Conservation (phyloP, 129 eudicot genomes). For the Lactuca sativa region DNA sequence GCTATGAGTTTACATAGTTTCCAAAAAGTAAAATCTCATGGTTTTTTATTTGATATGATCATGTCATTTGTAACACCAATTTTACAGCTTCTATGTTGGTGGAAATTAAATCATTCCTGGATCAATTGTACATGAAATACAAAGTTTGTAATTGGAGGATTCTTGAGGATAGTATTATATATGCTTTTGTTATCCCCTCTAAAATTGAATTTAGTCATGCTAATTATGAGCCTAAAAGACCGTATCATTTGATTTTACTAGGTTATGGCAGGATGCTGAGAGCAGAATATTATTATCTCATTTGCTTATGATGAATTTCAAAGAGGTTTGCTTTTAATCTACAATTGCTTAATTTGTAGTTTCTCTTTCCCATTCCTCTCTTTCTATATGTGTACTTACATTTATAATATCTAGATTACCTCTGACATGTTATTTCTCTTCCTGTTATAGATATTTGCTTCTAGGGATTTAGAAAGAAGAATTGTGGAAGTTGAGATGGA, state of each 20-base stretch:
- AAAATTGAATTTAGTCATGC: neutral
- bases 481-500: too few relatives aligned
- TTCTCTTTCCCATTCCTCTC: too few relatives aligned
- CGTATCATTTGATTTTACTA: slow-evolving; percentile 14
- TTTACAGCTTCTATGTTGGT: neutral
- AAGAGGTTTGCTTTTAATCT: slow-evolving; percentile 52
- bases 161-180: too few relatives aligned
- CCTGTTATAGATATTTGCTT: too few relatives aligned
- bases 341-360: neutral
- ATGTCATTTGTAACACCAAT: neutral
- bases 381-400: too few relatives aligned
- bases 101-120: neutral
- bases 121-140: slow-evolving; percentile 1
- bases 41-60: neutral
- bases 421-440: too few relatives aligned
- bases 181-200: too few relatives aligned
- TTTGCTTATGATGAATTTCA: slow-evolving; percentile 45
- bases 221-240: slow-evolving; percentile 17
- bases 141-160: too few relatives aligned
- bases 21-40: neutral
- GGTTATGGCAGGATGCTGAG: slow-evolving; percentile 96
- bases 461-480: too few relatives aligned
- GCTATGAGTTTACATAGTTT: neutral
- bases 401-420: too few relatives aligned
- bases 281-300: slow-evolving; percentile 52